Conservation (phyloP, 2,329 filamentous ascomycete species). For the Aureobasidium sp. region DNA sequence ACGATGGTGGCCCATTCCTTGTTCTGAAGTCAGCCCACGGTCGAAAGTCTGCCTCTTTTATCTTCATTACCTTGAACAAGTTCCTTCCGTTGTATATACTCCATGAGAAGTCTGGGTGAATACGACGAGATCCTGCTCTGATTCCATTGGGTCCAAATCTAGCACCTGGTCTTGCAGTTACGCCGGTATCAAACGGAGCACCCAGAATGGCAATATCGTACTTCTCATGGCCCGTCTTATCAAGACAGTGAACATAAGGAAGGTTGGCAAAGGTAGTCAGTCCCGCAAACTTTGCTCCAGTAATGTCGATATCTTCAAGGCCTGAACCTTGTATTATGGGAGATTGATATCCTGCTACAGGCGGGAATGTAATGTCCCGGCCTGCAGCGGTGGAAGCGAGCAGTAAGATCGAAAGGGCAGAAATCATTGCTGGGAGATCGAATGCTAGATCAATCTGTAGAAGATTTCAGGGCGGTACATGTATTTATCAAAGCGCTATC, state of each 20-base stretch:
- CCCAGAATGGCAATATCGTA: conserved; percentile 46
- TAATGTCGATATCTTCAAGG: conserved; percentile 22
- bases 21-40: not conserved
- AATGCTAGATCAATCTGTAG: not conserved
- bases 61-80: conserved; percentile 25
- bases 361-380: conserved; percentile 41
- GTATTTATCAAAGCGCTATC: not conserved
- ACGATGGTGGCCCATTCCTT: conserved; percentile 46
- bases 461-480: not conserved
- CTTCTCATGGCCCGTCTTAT: conserved; percentile 21
- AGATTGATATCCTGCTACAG: conserved; percentile 31
- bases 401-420: conserved; percentile 10
- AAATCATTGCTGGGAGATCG: not conserved
- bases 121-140: conserved; percentile 43
- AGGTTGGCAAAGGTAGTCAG: conserved; percentile 43
- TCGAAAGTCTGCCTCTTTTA: no score
- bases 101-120: conserved; percentile 36
- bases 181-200: conserved; percentile 46
- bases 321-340: conserved; percentile 26
- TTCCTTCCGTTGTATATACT: conserved; percentile 44
- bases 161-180: conserved; percentile 41
- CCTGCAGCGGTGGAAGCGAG: conserved; percentile 18
- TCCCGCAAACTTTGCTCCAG: conserved; percentile 33
- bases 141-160: conserved; percentile 49
- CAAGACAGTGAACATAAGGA: conserved; percentile 42